Conservation (phyloP, 129 eudicot species). For the Artemisia tridentata region DNA sequence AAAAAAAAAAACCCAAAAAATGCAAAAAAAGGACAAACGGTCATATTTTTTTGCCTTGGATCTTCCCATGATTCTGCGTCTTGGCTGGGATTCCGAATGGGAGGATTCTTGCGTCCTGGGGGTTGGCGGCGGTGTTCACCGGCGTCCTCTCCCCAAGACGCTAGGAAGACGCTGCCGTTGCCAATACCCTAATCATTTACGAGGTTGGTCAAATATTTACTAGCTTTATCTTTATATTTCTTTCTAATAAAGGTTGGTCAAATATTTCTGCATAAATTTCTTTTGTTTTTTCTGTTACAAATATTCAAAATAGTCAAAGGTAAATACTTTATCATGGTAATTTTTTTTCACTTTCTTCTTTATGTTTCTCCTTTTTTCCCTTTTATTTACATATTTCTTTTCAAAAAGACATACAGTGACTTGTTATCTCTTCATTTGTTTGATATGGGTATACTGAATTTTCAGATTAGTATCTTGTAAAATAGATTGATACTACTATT, state of each 20-base stretch:
- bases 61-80: no score
- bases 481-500: no score
- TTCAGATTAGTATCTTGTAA: no score
- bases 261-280: constrained; percentile 25
- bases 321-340: constrained; percentile 17
- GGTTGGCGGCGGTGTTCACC: no score
- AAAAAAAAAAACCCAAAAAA: no score
- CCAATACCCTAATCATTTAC: constrained; percentile 4
- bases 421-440: neutral
- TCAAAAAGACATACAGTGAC: constrained; percentile 17
- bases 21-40: no score
- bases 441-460: no score
- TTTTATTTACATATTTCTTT: constrained; percentile 19
- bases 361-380: neutral
- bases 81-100: no score
- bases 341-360: constrained; percentile 22
- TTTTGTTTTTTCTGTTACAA: constrained; percentile 12
- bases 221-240: constrained; percentile 7
- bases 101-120: no score
- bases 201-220: constrained; percentile 18
- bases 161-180: no score
- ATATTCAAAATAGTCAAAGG: constrained; percentile 15
- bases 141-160: no score
- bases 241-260: constrained; percentile 20
- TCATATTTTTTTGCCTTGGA: no score